These are phyloP conservation scores for Aspergillus indologenus DNA, from an alignment of 495 filamentous ascomycete genomes.

Conservation along the genomic window DNA sequence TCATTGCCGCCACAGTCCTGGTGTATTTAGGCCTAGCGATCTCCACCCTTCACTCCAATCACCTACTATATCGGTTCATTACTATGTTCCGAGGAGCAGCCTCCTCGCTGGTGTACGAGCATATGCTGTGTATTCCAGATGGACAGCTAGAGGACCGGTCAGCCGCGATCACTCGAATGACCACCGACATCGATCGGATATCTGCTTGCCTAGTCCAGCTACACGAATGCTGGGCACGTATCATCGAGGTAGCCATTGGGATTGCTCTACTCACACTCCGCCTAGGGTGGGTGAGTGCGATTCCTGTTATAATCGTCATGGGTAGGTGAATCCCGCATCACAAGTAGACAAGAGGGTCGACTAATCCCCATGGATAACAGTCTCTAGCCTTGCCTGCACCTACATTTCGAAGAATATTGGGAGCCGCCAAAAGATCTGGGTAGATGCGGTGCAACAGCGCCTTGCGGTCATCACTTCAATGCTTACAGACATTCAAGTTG, in stretches of 20 bases:
- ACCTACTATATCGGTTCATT: no score
- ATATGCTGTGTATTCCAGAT: no score
- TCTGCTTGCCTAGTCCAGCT: background rate
- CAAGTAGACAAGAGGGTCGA: no score
- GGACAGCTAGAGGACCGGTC: no score
- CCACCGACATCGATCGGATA: slow-evolving; percentile 1
- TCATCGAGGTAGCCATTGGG: background rate
- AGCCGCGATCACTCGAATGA: background rate
- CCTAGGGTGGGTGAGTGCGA: background rate
- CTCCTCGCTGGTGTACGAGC: no score
- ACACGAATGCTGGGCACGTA: background rate
- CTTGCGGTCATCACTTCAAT: background rate
- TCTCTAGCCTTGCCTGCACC: slow-evolving; percentile 1
- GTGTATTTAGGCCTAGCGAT: no score
- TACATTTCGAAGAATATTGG: slow-evolving; percentile 3
- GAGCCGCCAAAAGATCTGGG: background rate
- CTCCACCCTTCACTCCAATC: no score
- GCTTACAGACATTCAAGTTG: background rate
- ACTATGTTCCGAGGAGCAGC: no score
- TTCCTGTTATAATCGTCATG: background rate
- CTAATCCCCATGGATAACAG: background rate
- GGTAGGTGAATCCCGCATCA: background rate
- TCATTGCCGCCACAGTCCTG: no score
- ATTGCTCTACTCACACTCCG: background rate
- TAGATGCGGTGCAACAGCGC: slow-evolving; percentile 1